Percentiles rank a stretch among this genome's conserved stretches.
phyloP scores from a whole-genome alignment of 148 eudicot species.

The Fagopyrum homotropicum region DNA sequence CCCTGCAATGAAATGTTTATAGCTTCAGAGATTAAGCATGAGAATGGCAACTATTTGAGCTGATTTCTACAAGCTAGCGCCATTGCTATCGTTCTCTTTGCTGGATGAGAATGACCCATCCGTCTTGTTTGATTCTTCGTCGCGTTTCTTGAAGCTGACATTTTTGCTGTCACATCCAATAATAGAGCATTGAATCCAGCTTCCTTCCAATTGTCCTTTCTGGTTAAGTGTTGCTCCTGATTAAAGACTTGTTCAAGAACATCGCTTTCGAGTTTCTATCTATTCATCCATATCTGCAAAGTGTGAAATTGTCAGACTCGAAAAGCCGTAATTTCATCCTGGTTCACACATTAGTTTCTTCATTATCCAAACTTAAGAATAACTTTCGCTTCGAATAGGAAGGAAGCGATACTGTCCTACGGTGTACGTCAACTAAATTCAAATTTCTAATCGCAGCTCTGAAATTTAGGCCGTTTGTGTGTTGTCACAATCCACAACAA shows the following conservation, averaged over 20 bases:
- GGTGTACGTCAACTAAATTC: neutral
- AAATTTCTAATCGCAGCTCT: neutral
- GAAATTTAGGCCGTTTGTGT: neutral
- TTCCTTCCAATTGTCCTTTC: slow-evolving; percentile 4
- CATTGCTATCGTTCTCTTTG: neutral
- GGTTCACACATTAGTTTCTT: neutral
- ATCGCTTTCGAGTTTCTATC: neutral
- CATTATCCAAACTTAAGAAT: neutral
- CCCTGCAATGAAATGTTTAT: neutral
- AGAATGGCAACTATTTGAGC: no score
- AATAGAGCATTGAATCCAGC: neutral
- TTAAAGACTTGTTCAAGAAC: neutral
- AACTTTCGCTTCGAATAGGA: neutral
- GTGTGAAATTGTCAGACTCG: neutral
- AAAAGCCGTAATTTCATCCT: neutral
- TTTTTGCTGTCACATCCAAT: neutral
- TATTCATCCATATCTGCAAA: neutral
- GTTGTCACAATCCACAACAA: slow-evolving; percentile 4
- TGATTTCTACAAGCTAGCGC: neutral
- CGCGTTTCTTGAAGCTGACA: slow-evolving; percentile 4
- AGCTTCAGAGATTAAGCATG: neutral
- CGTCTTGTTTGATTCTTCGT: neutral
- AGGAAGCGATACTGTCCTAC: neutral
- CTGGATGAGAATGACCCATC: neutral
- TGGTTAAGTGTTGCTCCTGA: neutral